Base-by-base conservation (phyloP, 495 filamentous ascomycete genomes). In the Lophium mytilinum region DNA sequence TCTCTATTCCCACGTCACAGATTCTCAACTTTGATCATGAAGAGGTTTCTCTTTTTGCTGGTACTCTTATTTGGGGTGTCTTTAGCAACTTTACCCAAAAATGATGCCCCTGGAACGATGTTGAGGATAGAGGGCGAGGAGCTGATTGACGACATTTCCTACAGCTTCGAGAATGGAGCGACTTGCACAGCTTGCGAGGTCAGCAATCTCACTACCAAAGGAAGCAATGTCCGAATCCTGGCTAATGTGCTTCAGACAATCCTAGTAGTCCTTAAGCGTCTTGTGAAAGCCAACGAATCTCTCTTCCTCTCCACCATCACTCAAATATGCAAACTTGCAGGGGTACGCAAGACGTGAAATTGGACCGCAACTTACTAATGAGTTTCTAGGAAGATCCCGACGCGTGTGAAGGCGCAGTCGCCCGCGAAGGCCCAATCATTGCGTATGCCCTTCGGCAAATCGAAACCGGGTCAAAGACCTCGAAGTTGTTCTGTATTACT, bases 181-280 rank as follows among this genome's bases (percentile, higher is more conserved):
- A 71, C 71, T 30, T 80, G 77, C 64, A 62, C 72, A 1, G 72
- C 65, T 50, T 80, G 78, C 54, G 71, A 79, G 66, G 75, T 76
- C 53, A 24, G 71, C 51, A 33, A 30, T 40, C 34, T 37, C 21
- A 11, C 8, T 45, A 14, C 41, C 6, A n/a, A n/a, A 17, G 19
- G 5, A 9, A 19, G 15, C 14, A 10, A 10, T 48, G 45, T 48
- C 14, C 21, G 43, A n/a, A 15, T 47, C 14, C 1, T 21, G 14
- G 30, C 45, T 33, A 9, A 14, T 14, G 14, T 19, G 1, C 6
- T 33, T 5, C 14, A 48, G 45, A 18, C 45, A 14, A 24, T 48
- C 7, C 21, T 21, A n/a, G 61, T 73, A 21, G 66, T 73, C 8
- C 69, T 81, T 14, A 78, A 79, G 55, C 62, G 70, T 1, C 60